phyloP scores from a whole-genome alignment of 495 filamentous ascomycete genomes.

The Ramalina intermedia region DNA sequence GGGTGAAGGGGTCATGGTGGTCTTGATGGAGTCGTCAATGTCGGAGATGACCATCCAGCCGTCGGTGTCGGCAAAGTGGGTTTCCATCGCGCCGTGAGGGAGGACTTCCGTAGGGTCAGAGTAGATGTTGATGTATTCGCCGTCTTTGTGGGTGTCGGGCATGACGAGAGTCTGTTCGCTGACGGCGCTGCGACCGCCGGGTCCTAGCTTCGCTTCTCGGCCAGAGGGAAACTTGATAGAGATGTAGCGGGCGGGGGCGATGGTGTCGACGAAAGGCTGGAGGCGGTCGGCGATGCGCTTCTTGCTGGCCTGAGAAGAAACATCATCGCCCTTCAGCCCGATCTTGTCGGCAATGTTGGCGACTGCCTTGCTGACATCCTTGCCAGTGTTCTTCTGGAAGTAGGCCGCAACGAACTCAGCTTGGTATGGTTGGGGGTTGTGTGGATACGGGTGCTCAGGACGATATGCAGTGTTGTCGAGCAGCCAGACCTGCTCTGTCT shows the following conservation, averaged over 20 bases:
- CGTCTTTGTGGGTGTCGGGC: constrained; percentile 16
- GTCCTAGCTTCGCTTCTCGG: constrained; percentile 28
- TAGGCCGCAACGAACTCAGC: constrained; percentile 70
- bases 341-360: constrained; percentile 56
- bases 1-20: constrained; percentile 65
- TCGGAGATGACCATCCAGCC: constrained; percentile 90
- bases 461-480: constrained; percentile 81
- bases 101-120: constrained; percentile 28
- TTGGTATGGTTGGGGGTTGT: constrained; percentile 40
- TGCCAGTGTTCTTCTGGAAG: constrained; percentile 55
- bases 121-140: constrained; percentile 26
- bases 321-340: constrained; percentile 46
- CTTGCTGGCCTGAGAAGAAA: constrained; percentile 41
- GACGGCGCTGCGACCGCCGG: constrained; percentile 18
- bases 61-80: constrained; percentile 56
- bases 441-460: constrained; percentile 12
- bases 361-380: constrained; percentile 49
- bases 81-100: constrained; percentile 40
- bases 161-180: constrained; percentile 8
- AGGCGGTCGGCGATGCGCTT: constrained; percentile 54
- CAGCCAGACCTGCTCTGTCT: constrained; percentile 65
- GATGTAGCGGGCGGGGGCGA: constrained; percentile 53
- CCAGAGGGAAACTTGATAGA: constrained; percentile 37
- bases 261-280: constrained; percentile 59
- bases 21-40: constrained; percentile 92